Percentiles rank a stretch among this genome's conserved stretches.
These are phyloP conservation scores for Pyrenula massariospora DNA, from an alignment of 495 filamentous ascomycete species.

Conservation along the genomic window DNA sequence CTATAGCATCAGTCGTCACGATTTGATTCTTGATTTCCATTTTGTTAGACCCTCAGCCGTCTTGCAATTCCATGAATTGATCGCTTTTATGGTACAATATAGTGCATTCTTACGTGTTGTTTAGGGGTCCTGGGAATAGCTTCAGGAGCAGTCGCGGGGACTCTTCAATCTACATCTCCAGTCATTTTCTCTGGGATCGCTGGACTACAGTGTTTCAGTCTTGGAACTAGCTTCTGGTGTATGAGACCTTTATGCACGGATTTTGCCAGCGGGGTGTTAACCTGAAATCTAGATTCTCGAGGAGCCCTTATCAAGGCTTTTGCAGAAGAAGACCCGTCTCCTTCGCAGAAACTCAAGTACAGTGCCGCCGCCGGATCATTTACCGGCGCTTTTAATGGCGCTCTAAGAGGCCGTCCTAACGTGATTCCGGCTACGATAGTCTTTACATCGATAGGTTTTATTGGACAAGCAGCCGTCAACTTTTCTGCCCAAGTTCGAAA, in stretches of 20 bases:
- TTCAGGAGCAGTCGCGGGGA: conserved; percentile 55
- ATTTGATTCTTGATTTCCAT: neutral
- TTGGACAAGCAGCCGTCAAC: conserved; percentile 49
- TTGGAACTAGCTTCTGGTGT: conserved; percentile 74
- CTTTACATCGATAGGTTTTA: conserved; percentile 49
- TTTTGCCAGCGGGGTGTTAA: neutral
- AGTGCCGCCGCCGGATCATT: conserved; percentile 59
- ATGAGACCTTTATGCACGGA: conserved; percentile 15
- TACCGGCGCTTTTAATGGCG: conserved; percentile 24
- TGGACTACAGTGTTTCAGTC: conserved; percentile 67
- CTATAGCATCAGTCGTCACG: neutral
- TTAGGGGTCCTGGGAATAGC: conserved; percentile 61
- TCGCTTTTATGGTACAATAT: neutral
- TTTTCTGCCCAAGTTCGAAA: conserved; percentile 34
- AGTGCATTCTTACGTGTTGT: neutral
- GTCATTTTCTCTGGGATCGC: conserved; percentile 59
- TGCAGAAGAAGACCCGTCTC: conserved; percentile 23
- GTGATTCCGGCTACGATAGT: conserved; percentile 49
- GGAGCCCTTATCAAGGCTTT: conserved; percentile 20
- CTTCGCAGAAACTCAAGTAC: conserved; percentile 44
- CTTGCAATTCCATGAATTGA: conserved; percentile 1
- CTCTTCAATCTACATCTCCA: conserved; percentile 52
- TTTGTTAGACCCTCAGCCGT: neutral
- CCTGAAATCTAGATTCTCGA: conserved; percentile 16
- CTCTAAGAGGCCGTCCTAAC: conserved; percentile 27